Conservation (phyloP, 306 rosid species). For the Malus sieversii region DNA sequence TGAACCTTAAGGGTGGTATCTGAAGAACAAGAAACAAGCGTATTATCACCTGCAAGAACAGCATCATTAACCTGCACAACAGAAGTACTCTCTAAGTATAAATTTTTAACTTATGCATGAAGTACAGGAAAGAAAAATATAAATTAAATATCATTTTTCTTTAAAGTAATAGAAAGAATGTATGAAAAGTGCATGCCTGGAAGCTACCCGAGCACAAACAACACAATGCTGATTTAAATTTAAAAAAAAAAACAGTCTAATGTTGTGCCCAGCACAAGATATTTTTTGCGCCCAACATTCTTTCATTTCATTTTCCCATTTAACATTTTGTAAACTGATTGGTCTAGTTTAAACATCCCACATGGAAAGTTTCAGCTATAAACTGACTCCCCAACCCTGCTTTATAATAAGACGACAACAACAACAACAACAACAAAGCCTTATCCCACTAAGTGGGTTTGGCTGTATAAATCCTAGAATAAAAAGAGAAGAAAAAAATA, state of each 20-base stretch:
- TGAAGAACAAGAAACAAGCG: conserved; percentile 95
- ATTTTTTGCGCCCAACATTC: not conserved
- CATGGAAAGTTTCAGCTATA: not conserved
- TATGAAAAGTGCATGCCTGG: not conserved
- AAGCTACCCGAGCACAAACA: not conserved
- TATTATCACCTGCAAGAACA: conserved; percentile 77
- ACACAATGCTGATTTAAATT: not conserved
- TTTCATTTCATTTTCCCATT: not conserved
- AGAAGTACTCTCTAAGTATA: conserved; percentile 13
- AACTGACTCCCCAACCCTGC: not conserved
- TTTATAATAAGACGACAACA: not conserved
- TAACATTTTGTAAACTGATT: not conserved
- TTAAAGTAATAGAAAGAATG: not conserved
- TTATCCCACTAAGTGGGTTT: too few relatives aligned
- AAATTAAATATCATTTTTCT: not conserved
- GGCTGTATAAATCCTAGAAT: not conserved
- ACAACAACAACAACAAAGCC: too few relatives aligned
- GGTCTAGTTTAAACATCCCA: not conserved
- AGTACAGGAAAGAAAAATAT: not conserved
- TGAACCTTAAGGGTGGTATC: conserved; percentile 92
- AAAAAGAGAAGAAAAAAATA: not conserved
- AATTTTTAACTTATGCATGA: not conserved
- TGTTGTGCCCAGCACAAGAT: not conserved
- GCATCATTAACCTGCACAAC: conserved; percentile 87
- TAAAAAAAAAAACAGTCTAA: not conserved